phyloP scores from a whole-genome alignment of 2,329 filamentous ascomycete species.

The Coniochaeta prunicola region DNA sequence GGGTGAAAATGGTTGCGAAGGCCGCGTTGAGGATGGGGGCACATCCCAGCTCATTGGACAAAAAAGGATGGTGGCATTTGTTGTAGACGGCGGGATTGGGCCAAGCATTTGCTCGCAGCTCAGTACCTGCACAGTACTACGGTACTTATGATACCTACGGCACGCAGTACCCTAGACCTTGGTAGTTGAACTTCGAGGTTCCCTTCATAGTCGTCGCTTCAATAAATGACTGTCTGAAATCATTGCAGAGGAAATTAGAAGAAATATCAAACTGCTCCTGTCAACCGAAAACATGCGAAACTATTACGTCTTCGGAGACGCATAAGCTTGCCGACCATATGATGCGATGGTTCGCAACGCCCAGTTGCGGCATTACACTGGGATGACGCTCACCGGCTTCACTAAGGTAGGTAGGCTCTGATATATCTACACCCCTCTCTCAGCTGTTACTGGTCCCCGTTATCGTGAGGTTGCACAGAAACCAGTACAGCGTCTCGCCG shows the following conservation, averaged over 20 bases:
- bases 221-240: too few relatives aligned
- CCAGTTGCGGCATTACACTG: neutral
- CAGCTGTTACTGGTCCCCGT: neutral
- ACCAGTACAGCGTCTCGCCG: neutral
- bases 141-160: too few relatives aligned
- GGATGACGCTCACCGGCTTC: neutral
- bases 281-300: neutral
- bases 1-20: neutral
- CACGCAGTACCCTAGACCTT: too few relatives aligned
- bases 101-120: too few relatives aligned
- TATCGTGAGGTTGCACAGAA: neutral
- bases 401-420: neutral
- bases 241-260: too few relatives aligned
- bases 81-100: neutral
- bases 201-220: too few relatives aligned
- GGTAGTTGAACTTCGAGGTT: too few relatives aligned
- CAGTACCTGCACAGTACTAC: too few relatives aligned
- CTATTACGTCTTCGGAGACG: neutral
- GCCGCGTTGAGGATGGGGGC: neutral
- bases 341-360: neutral
- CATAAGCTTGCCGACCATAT: neutral
- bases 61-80: neutral
- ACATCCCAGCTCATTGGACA: neutral
- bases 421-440: neutral
- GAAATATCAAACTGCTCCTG: too few relatives aligned